phyloP scores from a whole-genome alignment of 331 rosid genomes.

The Stylosanthes scabra region DNA sequence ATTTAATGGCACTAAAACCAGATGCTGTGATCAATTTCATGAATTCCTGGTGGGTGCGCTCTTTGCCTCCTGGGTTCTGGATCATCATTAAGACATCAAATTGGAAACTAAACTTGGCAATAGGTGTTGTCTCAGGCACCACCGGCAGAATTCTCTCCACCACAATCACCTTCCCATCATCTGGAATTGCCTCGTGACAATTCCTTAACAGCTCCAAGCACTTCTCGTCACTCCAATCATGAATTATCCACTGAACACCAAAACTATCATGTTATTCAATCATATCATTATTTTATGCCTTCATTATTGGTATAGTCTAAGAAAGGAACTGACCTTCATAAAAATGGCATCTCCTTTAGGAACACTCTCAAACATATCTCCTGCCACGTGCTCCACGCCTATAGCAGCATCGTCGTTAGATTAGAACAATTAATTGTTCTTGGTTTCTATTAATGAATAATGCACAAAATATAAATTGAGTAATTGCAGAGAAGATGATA shows the following conservation, averaged over 20 bases:
- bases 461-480: background rate
- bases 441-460: too few relatives aligned
- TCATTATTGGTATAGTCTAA: too few relatives aligned
- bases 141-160: slow-evolving; percentile 40
- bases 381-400: slow-evolving; percentile 59
- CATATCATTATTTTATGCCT: background rate
- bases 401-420: slow-evolving; percentile 29
- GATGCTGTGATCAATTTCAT: slow-evolving; percentile 37
- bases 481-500: background rate
- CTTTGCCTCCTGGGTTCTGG: slow-evolving; percentile 56
- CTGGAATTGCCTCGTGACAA: slow-evolving; percentile 47
- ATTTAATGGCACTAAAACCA: slow-evolving; percentile 47
- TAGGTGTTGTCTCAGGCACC: slow-evolving; percentile 24
- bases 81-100: slow-evolving; percentile 51
- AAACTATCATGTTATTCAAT: slow-evolving; percentile 1
- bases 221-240: slow-evolving; percentile 53
- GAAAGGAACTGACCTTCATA: slow-evolving; percentile 48
- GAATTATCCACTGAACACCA: slow-evolving; percentile 47
- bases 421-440: background rate
- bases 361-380: slow-evolving; percentile 62
- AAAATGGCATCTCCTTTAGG: slow-evolving; percentile 57
- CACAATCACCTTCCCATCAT: slow-evolving; percentile 54
- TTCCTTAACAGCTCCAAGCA: slow-evolving; percentile 55
- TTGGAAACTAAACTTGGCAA: slow-evolving; percentile 4
- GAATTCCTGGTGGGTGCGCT: slow-evolving; percentile 42